Percentiles rank a stretch among this genome's conserved stretches.
Evolutionary conservation across 2,329 filamentous ascomycete species (phyloP).

Genomic region (Teratosphaeria nubilosa): DNA sequence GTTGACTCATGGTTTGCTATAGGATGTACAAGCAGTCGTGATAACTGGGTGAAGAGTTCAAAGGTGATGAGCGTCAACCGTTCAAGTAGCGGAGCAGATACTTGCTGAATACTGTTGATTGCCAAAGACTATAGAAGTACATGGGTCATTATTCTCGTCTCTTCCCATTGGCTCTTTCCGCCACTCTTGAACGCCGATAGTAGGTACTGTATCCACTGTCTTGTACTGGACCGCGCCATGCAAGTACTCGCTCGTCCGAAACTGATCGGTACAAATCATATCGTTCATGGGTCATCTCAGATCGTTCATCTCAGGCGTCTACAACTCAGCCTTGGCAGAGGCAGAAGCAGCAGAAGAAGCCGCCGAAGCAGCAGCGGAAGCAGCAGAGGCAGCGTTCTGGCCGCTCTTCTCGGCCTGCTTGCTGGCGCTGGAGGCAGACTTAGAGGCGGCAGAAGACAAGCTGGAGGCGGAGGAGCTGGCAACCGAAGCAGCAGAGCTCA

Average conservation of each 20-base stretch:
- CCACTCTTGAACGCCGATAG: not conserved
- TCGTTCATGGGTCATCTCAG: not conserved
- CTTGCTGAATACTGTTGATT: not conserved
- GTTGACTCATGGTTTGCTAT: no score
- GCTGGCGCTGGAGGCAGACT: conserved; percentile 21
- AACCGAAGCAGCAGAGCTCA: conserved; percentile 26
- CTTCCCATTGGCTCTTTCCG: not conserved
- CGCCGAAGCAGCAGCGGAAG: conserved; percentile 1
- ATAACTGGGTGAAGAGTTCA: no score
- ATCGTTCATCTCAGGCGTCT: not conserved
- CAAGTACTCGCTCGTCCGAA: not conserved
- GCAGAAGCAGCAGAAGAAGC: conserved; percentile 1
- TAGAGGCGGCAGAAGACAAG: conserved; percentile 14
- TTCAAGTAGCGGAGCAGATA: not conserved
- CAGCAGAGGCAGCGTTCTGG: conserved; percentile 2
- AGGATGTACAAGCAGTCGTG: no score
- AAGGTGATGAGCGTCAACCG: no score
- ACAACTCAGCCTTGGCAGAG: conserved; percentile 5
- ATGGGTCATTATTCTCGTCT: not conserved
- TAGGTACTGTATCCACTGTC: not conserved
- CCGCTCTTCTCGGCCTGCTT: conserved; percentile 9
- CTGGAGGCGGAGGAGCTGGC: conserved; percentile 21
- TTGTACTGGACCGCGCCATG: not conserved
- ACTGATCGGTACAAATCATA: not conserved
- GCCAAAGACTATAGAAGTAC: not conserved